Evolutionary conservation across 495 filamentous ascomycete species (phyloP).

Genomic region (Massariosphaeria phaeospora): DNA sequence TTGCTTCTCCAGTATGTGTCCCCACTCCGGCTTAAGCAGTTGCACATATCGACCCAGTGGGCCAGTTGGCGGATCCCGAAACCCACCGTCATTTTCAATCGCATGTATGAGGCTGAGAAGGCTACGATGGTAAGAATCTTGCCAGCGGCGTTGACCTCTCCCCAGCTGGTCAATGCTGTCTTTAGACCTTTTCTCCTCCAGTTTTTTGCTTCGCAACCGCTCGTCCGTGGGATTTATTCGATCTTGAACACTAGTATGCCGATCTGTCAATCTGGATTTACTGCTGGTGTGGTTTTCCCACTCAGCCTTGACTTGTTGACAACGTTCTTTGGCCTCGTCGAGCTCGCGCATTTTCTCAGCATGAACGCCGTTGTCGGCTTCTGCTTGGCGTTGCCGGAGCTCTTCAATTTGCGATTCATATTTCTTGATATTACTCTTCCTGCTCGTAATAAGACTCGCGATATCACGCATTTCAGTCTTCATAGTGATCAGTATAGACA

Average conservation of each 20-base stretch:
- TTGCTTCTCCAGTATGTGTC: constrained; percentile 69
- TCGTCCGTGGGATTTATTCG: constrained; percentile 39
- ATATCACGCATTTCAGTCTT: no score
- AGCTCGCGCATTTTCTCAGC: constrained; percentile 38
- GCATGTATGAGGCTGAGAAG: constrained; percentile 59
- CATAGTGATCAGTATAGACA: not conserved
- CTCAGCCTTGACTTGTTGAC: constrained; percentile 40
- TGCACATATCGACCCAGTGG: constrained; percentile 74
- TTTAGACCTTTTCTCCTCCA: constrained; percentile 47
- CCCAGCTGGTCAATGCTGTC: constrained; percentile 46
- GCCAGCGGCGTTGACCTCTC: constrained; percentile 50
- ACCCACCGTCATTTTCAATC: constrained; percentile 63
- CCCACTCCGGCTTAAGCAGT: constrained; percentile 76
- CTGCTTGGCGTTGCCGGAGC: constrained; percentile 33
- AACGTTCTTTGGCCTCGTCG: constrained; percentile 40
- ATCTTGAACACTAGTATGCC: constrained; percentile 42
- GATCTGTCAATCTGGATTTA: constrained; percentile 36
- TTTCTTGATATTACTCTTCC: no score
- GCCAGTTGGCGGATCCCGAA: constrained; percentile 68
- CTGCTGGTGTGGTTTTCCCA: constrained; percentile 40
- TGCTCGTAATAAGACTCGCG: no score
- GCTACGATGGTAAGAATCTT: constrained; percentile 53
- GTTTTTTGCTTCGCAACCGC: constrained; percentile 29
- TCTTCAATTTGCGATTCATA: constrained; percentile 37
- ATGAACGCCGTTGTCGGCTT: constrained; percentile 36